Evolutionary conservation across 2,329 filamentous ascomycete genomes (phyloP).

Genomic region (Trichoderma aggressivum): DNA sequence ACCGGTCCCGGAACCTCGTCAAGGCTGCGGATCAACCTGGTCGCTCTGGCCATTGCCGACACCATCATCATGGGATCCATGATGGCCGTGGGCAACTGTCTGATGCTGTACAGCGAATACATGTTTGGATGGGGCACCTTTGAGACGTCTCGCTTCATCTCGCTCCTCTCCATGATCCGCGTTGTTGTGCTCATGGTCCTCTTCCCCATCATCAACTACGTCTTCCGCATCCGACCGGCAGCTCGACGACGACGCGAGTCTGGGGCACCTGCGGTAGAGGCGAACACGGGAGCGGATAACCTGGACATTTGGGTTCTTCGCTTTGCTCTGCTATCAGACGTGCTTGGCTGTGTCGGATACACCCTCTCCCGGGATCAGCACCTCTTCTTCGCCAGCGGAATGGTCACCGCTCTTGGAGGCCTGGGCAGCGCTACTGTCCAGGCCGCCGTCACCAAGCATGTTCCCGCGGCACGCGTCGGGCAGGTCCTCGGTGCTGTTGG

Average conservation of each 20-base stretch:
- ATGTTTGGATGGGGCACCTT: slow-evolving; percentile 80
- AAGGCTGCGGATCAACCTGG: slow-evolving; percentile 72
- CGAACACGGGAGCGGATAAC: slow-evolving; percentile 66
- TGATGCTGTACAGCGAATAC: slow-evolving; percentile 78
- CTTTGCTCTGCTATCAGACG: slow-evolving; percentile 69
- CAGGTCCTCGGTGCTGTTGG: slow-evolving; percentile 87
- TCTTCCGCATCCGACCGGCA: slow-evolving; percentile 60
- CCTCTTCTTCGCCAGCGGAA: slow-evolving; percentile 68
- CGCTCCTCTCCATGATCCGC: slow-evolving; percentile 71
- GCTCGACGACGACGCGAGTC: slow-evolving; percentile 39
- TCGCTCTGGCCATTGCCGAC: slow-evolving; percentile 76
- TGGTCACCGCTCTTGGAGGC: slow-evolving; percentile 74
- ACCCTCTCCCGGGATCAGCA: slow-evolving; percentile 58
- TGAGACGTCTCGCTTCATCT: slow-evolving; percentile 77
- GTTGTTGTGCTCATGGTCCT: slow-evolving; percentile 72
- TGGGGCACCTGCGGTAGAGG: slow-evolving; percentile 39
- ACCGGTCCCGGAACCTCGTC: slow-evolving; percentile 57
- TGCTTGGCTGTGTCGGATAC: slow-evolving; percentile 73
- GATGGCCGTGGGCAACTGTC: slow-evolving; percentile 76
- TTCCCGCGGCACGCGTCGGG: slow-evolving; percentile 76
- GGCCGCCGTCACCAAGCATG: slow-evolving; percentile 83
- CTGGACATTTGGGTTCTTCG: slow-evolving; percentile 79
- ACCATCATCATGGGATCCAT: slow-evolving; percentile 76
- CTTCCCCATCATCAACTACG: slow-evolving; percentile 72
- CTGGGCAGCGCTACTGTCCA: slow-evolving; percentile 83